Evolutionary conservation across 441 rosid genomes (phyloP).

Genomic region (Erodium trifolium): DNA sequence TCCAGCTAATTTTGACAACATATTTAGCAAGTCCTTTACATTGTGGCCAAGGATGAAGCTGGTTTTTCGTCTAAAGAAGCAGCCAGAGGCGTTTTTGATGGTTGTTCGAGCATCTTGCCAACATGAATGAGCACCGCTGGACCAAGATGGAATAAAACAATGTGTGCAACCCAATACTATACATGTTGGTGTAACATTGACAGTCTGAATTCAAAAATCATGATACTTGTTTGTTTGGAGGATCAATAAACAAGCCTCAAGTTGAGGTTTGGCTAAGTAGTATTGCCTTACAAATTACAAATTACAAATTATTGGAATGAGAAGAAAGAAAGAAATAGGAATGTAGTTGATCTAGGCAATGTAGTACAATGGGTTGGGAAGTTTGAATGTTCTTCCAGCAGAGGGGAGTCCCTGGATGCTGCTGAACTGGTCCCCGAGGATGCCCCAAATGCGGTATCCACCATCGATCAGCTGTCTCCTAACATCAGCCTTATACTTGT

Average conservation of each 20-base stretch:
- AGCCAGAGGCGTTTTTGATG: slow-evolving; percentile 57
- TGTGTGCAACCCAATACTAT: background rate
- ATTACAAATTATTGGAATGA: background rate
- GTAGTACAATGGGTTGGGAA: slow-evolving; percentile 2
- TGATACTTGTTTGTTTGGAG: no score
- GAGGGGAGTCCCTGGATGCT: slow-evolving; percentile 1
- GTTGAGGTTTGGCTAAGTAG: no score
- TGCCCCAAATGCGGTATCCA: background rate
- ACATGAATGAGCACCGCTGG: slow-evolving; percentile 28
- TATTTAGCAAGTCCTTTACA: slow-evolving; percentile 49
- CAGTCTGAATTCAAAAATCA: no score
- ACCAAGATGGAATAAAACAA: slow-evolving; percentile 21
- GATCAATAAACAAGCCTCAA: no score
- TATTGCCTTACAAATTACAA: no score
- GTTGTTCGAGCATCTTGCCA: slow-evolving; percentile 62
- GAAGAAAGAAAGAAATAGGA: background rate
- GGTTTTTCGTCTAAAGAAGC: slow-evolving; percentile 71
- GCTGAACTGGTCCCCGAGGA: slow-evolving; percentile 1
- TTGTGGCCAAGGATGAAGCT: slow-evolving; percentile 58
- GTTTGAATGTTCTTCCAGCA: slow-evolving; percentile 4
- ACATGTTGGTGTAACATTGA: no score
- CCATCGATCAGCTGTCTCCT: background rate
- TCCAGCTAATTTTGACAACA: slow-evolving; percentile 40
- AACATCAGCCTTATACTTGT: background rate
- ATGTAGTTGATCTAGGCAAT: background rate